Base-by-base conservation (phyloP, 805 yeast species). In the Isabelozyma rhagii region DNA sequence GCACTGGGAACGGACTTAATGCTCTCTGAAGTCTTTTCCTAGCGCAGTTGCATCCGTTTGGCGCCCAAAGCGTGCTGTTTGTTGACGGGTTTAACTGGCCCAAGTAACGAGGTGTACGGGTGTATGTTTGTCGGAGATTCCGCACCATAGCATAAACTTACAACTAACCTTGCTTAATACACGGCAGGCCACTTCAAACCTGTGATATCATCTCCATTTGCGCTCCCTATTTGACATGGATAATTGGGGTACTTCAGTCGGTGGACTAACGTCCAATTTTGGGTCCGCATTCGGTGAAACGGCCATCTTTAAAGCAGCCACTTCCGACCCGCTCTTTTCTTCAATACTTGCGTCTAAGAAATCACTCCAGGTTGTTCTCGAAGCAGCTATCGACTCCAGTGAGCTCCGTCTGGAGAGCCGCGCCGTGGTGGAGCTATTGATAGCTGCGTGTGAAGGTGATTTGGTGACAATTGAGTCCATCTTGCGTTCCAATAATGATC, bases 381-480 rank as follows among this genome's bases (percentile, higher is more conserved):
- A 59, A 50, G 47, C 53, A 8, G 53, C 34, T 41, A 39, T 43
- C 13, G 48, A 39, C 29, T 34, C 34, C 28, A 41, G 25, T 17
- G 21, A 15, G 9, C 14, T n/a, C 14, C 15, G 21, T 34, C 11
- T 39, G 15, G 15, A 14, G 14, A 36, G 10, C 17, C 51, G 53
- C 17, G n/a, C 59, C 9, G 44, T 60, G 4, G 50, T 59, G 13
- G 67, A 63, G 50, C 51, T 73, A 14, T 56, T 67, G 48, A 51
- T 64, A 18, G 69, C 75, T 3, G 61, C 69, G 9, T 65, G 68
- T 48, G 71, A 71, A 36, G 76, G 74, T 4, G 78, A 74, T 49
- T 34, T 69, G 28, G 70, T 68, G 1, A 58, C 72, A 1, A 49
- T 71, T 25, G 74, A 70, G 50, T 58, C 63, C 11, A 53, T 57